phyloP scores from a whole-genome alignment of 176 grass and related monocot species.

The Carex parvula region DNA sequence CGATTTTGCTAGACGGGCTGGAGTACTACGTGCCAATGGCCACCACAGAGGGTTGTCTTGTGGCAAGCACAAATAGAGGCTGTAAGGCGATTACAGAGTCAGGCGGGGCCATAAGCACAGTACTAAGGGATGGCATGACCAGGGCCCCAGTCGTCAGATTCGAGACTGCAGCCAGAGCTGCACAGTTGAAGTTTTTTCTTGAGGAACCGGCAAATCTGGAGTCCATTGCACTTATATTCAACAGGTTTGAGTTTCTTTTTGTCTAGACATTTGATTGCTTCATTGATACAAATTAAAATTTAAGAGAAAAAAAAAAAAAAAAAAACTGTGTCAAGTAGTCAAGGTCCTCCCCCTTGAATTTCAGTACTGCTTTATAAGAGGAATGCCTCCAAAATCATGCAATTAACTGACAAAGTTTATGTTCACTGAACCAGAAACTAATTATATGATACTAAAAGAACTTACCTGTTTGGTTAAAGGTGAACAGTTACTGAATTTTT shows the following conservation, averaged over 20 bases:
- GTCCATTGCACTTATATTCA: constrained; percentile 50
- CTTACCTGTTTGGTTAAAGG: background rate
- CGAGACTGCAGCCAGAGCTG: constrained; percentile 43
- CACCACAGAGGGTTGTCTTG: constrained; percentile 77
- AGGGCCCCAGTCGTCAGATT: constrained; percentile 51
- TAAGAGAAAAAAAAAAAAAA: background rate
- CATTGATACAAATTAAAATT: background rate
- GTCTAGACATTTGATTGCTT: background rate
- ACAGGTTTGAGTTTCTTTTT: constrained; percentile 34
- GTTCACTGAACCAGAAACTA: background rate
- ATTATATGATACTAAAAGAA: background rate
- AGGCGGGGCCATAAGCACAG: constrained; percentile 50
- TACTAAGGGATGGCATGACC: constrained; percentile 62
- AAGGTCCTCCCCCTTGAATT: background rate
- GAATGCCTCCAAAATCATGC: background rate
- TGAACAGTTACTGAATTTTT: background rate
- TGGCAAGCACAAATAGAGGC: constrained; percentile 71
- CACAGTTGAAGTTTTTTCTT: constrained; percentile 55
- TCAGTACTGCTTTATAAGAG: background rate
- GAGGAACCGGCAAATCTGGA: constrained; percentile 50
- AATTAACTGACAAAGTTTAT: background rate
- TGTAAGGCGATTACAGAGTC: constrained; percentile 74
- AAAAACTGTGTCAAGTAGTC: background rate
- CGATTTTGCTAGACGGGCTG: constrained; percentile 54
- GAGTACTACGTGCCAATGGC: constrained; percentile 63